Evolutionary conservation across 441 rosid genomes (phyloP).

Genomic region (Codiaeum variegatum): DNA sequence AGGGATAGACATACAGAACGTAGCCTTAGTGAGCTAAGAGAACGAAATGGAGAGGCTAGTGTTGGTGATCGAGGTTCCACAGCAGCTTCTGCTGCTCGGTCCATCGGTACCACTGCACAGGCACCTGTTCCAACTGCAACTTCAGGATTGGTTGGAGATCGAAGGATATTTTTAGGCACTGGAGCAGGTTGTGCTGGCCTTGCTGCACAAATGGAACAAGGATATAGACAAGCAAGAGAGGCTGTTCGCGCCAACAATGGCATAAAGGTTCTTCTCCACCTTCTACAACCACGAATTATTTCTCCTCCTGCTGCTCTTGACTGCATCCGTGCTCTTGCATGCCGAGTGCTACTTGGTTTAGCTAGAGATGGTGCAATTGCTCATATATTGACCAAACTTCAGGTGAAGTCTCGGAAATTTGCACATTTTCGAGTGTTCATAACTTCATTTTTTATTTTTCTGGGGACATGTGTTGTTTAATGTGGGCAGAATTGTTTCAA

Average conservation of each 20-base stretch:
- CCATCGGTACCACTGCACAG: slow-evolving; percentile 46
- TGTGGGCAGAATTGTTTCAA: background rate
- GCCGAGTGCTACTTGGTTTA: slow-evolving; percentile 95
- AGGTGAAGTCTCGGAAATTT: slow-evolving; percentile 46
- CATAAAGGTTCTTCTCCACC: slow-evolving; percentile 92
- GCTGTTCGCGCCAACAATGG: slow-evolving; percentile 96
- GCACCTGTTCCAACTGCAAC: slow-evolving; percentile 59
- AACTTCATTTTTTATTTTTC: background rate
- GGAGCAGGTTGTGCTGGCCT: slow-evolving; percentile 98
- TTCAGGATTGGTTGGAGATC: slow-evolving; percentile 95
- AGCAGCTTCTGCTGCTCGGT: slow-evolving; percentile 35
- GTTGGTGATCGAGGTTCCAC: slow-evolving; percentile 43
- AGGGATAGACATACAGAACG: slow-evolving; percentile 50
- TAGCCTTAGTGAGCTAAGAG: slow-evolving; percentile 49
- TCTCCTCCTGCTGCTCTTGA: slow-evolving; percentile 91
- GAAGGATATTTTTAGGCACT: slow-evolving; percentile 90
- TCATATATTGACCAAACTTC: slow-evolving; percentile 93
- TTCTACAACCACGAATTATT: slow-evolving; percentile 84
- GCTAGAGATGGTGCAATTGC: slow-evolving; percentile 98
- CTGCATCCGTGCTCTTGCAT: slow-evolving; percentile 93
- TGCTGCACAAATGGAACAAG: slow-evolving; percentile 97
- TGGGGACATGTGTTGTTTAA: background rate
- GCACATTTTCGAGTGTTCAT: background rate
- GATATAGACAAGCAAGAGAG: slow-evolving; percentile 94
- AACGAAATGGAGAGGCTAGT: slow-evolving; percentile 51